Evolutionary conservation across 2,329 filamentous ascomycete species (phyloP), one percentile per base, ranked within the genome.

Genomic region (Blastomyces emzantsi): DNA sequence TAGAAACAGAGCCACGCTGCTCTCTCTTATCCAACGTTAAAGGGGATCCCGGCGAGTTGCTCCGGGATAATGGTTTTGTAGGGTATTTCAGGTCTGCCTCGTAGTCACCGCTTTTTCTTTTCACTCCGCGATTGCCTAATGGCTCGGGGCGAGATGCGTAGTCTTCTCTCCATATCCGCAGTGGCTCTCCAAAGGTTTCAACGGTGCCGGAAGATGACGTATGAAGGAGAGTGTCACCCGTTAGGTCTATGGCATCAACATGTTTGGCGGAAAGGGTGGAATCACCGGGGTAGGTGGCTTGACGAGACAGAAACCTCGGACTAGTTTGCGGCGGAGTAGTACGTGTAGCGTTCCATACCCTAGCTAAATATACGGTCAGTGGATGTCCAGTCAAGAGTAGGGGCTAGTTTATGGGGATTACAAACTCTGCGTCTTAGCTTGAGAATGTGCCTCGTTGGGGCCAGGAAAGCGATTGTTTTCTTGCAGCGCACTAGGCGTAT

Each of bases 101-200:
- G 63, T 78, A 78, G 64, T 81, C 80, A 28, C 80, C 75, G 65
- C 79, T 81, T 68, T 80, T 81, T 60, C 80, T 73, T 68, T 81
- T 82, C 68, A 77, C 80, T 5, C 77, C 77, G 66, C 73, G 74
- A 61, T 74, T 76, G 25, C 74, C 69, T 11, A 67, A 36, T 28
- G 77, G 75, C 51, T 73, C 72, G 60, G 70, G 69, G 25, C 76
- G 73, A 57, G 70, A 70, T 17, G 78, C 77, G 62, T 71, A 73
- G 49, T 78, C 76, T 67, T 80, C 78, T 49, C 70, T 74, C 79
- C 79, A 81, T 67, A 80, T 64, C 33, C 69, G 69, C 47, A 70
- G 73, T 25, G 78, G 70, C 47, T 78, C 76, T 15, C 74, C 78
- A 68, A 79, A 76, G 0, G 73, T 72, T 64, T 77, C 75, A 15